A percentile compares a stretch with the other conserved stretches of the same genome.
Evolutionary conservation across 1,284 basidiomycete genomes (phyloP).

Genomic region (Malassezia yamatoensis): DNA sequence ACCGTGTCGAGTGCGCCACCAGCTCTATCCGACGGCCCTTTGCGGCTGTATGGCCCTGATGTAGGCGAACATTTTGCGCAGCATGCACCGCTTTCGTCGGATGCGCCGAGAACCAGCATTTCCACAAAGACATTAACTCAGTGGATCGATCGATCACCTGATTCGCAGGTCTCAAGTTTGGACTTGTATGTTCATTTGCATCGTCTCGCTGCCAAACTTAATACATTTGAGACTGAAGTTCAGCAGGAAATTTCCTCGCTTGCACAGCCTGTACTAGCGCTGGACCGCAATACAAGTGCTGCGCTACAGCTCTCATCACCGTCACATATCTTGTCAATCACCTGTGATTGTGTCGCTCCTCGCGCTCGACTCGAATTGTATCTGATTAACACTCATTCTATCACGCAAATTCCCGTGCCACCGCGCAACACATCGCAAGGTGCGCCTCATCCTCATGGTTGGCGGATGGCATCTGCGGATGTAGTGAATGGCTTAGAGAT

Average conservation of each 20-base stretch:
- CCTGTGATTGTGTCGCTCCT: constrained; percentile 13
- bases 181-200: constrained; percentile 11
- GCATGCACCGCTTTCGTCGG: neutral
- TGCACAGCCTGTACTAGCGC: neutral
- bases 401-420: no score
- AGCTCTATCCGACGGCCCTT: neutral
- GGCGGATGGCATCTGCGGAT: neutral
- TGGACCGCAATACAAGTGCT: neutral
- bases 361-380: constrained; percentile 10
- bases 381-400: neutral
- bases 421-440: neutral
- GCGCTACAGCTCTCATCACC: constrained; percentile 1
- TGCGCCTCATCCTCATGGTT: constrained; percentile 2
- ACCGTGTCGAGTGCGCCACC: neutral
- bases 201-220: neutral
- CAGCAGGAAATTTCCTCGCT: neutral
- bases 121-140: neutral
- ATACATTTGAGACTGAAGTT: no score
- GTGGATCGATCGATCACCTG: constrained; percentile 4
- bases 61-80: constrained; percentile 8
- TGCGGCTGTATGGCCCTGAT: constrained; percentile 8
- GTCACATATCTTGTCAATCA: constrained; percentile 5
- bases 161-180: neutral
- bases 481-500: neutral
- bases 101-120: no score